A percentile compares a stretch with the other conserved stretches of the same genome.
Conservation (phyloP, 2,329 filamentous ascomycete genomes). For the Cladosporium sp. region DNA sequence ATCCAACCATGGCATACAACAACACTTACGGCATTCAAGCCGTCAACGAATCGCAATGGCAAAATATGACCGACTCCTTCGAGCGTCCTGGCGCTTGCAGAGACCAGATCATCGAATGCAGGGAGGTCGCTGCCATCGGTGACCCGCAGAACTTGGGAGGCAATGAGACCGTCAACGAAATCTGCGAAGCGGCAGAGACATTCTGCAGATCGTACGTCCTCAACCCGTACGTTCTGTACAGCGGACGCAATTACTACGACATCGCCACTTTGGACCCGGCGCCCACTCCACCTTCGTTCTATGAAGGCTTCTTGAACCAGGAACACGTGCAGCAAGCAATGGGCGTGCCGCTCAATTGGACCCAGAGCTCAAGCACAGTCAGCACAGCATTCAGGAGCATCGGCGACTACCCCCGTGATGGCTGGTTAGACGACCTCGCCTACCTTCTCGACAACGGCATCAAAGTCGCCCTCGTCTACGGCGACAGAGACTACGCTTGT, state of each 20-base stretch:
- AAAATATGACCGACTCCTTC: conserved; percentile 42
- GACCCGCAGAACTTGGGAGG: conserved; percentile 47
- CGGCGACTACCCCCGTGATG: conserved; percentile 47
- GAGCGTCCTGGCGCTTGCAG: conserved; percentile 48
- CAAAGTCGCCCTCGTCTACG: conserved; percentile 53
- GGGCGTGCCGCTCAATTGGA: conserved; percentile 42
- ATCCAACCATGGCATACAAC: conserved; percentile 45
- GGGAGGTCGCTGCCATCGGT: conserved; percentile 41
- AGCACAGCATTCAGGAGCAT: conserved; percentile 31
- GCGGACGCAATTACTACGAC: conserved; percentile 54
- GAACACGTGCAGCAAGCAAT: conserved; percentile 53
- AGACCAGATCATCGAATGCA: conserved; percentile 51
- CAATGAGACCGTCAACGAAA: conserved; percentile 34
- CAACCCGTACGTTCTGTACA: conserved; percentile 39
- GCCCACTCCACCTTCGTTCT: conserved; percentile 36
- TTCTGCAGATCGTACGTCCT: conserved; percentile 47
- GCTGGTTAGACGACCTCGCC: conserved; percentile 46
- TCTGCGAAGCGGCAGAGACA: conserved; percentile 43
- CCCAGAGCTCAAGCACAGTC: conserved; percentile 11
- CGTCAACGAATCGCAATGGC: conserved; percentile 46
- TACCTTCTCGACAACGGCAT: conserved; percentile 54
- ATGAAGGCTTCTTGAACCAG: conserved; percentile 53
- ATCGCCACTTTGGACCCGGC: conserved; percentile 49
- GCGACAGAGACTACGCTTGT: conserved; percentile 51
- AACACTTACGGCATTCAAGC: conserved; percentile 54